These are phyloP conservation scores for Conidiobolus incongruus DNA, from an alignment of 371 early-diverging fungal species.

Conservation along the genomic window DNA sequence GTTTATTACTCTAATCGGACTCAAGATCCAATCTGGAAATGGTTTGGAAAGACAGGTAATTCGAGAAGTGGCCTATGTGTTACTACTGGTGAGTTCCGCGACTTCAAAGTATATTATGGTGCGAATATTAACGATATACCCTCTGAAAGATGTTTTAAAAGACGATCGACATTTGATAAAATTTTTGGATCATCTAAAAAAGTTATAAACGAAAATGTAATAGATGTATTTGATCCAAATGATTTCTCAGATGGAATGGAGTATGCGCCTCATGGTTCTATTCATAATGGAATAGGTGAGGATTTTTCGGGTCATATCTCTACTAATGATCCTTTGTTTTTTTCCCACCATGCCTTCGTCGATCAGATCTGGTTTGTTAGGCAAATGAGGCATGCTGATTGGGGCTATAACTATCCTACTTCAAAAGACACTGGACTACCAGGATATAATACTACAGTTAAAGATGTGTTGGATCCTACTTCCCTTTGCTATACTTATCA, in stretches of 20 bases:
- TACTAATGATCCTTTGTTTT: constrained; percentile 18
- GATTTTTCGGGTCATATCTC: constrained; percentile 1
- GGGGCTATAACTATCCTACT: too few species aligned
- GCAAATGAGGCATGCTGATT: constrained; percentile 7
- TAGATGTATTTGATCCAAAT: too few species aligned
- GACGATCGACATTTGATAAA: too few species aligned
- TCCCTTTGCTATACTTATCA: constrained; percentile 2
- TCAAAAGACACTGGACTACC: not conserved
- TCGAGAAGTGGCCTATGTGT: not conserved
- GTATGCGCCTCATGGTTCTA: constrained; percentile 1
- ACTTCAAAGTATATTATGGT: not conserved
- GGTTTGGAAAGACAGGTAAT: not conserved
- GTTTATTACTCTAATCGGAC: not conserved
- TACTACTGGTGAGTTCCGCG: not conserved
- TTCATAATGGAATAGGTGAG: constrained; percentile 2
- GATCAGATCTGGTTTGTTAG: constrained; percentile 22
- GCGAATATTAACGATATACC: not conserved
- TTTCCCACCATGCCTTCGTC: constrained; percentile 22
- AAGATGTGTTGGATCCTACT: not conserved
- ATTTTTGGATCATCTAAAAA: too few species aligned
- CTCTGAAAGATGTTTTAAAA: not conserved
- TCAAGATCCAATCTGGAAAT: not conserved
- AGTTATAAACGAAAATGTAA: not conserved
- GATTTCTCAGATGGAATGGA: not conserved
- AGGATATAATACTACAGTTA: too few species aligned